Evolutionary conservation across 352 stramenopile species (phyloP), one percentile per base, ranked within the genome.

Genomic region (Phytophthora sojae): DNA sequence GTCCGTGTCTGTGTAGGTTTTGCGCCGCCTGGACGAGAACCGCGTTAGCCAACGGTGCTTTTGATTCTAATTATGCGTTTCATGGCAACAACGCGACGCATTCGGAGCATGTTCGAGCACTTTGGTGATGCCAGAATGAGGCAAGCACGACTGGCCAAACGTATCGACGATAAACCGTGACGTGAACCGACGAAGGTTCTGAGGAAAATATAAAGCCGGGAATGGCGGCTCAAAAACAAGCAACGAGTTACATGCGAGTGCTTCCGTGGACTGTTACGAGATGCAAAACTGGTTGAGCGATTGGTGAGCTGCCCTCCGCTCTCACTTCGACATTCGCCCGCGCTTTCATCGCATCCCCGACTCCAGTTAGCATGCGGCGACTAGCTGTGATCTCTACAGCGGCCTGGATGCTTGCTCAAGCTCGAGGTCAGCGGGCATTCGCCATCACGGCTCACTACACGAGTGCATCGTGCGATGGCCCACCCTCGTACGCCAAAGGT

Each of bases 21-120:
- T 44, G 37, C 37, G 42, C 15, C 14, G 42, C 23, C 42, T 21
- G 23, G 45, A 26, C 8, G 15, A 15, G 8, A 14, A 35, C 19
- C 6, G 15, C 35, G 53, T 59, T 60, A 66, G 15, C 17, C 47
- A 39, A 59, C 35, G 49, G 2, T 65, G 8, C 47, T 58, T 64
- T 62, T 53, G 37, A 57, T 51, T 57, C 47, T 32, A 29, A 52
- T 49, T 45, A 23, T 63, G 6, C 37, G 56, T 62, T 62, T 53
- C 56, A 62, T 44, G 21, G 29, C 19, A 11, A 32, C 55, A 30
- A 58, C 12, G 17, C 29, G 50, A 25, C 30, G 30, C 14, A 14
- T 47, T 32, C 11, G 15, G 17, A 45, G 30, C 35, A 51, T 25
- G 23, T 61, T 61, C 35, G 47, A 15, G 39, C 17, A 32, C 19